These are phyloP conservation scores for Cerioporus squamosus DNA, from an alignment of 1,284 basidiomycete genomes.

Conservation along the genomic window DNA sequence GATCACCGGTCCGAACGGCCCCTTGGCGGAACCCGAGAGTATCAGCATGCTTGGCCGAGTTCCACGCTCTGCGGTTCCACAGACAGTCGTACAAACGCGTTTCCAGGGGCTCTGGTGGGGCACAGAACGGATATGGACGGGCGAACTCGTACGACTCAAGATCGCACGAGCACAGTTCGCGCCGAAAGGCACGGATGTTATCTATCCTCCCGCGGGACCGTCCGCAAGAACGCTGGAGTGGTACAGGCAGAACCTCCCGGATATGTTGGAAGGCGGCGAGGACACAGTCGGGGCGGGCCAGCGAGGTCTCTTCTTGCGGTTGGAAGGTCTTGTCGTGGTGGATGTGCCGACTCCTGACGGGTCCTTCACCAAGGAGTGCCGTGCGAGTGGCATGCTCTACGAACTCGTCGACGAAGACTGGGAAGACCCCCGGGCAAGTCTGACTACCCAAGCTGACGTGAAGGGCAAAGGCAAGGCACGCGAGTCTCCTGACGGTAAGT, in stretches of 20 bases:
- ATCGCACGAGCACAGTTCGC: conserved; percentile 66
- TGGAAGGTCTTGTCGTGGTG: conserved; percentile 64
- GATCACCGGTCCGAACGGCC: background rate
- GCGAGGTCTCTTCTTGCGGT: conserved; percentile 68
- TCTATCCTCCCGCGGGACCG: conserved; percentile 63
- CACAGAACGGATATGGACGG: conserved; percentile 85
- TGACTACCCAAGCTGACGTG: conserved; percentile 3
- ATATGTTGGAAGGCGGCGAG: conserved; percentile 24
- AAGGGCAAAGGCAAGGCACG: conserved; percentile 28
- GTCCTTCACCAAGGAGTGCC: conserved; percentile 54
- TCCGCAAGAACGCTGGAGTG: conserved; percentile 45
- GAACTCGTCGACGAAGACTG: conserved; percentile 76
- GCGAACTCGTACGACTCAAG: conserved; percentile 84
- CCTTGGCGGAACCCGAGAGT: conserved; percentile 5
- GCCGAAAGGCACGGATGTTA: conserved; percentile 59
- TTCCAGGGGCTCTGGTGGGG: conserved; percentile 91
- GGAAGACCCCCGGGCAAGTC: conserved; percentile 43
- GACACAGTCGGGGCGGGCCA: conserved; percentile 55
- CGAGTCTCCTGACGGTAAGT: conserved; percentile 3
- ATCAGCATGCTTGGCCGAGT: conserved; percentile 19
- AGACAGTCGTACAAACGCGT: conserved; percentile 51
- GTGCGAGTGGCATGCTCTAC: conserved; percentile 70
- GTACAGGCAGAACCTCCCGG: conserved; percentile 27
- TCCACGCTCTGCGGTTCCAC: conserved; percentile 12
- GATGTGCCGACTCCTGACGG: conserved; percentile 50